These are phyloP conservation scores for Septoria linicola DNA, from an alignment of 2,329 filamentous ascomycete species.

Conservation along the genomic window DNA sequence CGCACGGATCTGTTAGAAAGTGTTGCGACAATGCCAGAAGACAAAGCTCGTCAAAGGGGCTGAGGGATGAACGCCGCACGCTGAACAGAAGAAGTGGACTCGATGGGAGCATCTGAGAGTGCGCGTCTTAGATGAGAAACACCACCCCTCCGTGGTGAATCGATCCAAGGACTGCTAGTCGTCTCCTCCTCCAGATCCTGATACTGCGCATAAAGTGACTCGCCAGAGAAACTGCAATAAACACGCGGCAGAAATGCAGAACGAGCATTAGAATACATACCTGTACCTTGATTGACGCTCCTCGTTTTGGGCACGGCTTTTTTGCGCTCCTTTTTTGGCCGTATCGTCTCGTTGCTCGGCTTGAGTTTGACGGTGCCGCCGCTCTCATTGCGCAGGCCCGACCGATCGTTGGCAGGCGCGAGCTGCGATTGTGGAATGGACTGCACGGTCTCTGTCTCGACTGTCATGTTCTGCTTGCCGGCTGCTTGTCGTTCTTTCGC, in stretches of 20 bases:
- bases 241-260: constrained; percentile 12
- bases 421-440: constrained; percentile 84
- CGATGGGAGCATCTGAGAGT: no score
- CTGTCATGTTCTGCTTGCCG: constrained; percentile 88
- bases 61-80: background rate
- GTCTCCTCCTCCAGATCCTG: no score
- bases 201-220: background rate
- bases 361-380: constrained; percentile 78
- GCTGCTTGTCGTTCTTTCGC: constrained; percentile 68
- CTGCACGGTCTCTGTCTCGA: constrained; percentile 93
- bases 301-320: constrained; percentile 73
- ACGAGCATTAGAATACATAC: constrained; percentile 53
- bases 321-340: constrained; percentile 90
- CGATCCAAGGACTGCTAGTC: no score
- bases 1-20: constrained; percentile 35
- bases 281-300: constrained; percentile 67
- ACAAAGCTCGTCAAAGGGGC: constrained; percentile 12
- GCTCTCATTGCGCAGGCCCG: constrained; percentile 59
- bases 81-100: background rate
- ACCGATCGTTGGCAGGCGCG: constrained; percentile 56
- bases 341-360: constrained; percentile 91
- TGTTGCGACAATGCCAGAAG: constrained; percentile 25
- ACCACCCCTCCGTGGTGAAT: no score
- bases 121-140: no score
- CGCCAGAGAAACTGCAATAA: background rate